These are phyloP conservation scores for Lepidium didymum DNA, from an alignment of 345 rosid genomes.

Conservation along the genomic window DNA sequence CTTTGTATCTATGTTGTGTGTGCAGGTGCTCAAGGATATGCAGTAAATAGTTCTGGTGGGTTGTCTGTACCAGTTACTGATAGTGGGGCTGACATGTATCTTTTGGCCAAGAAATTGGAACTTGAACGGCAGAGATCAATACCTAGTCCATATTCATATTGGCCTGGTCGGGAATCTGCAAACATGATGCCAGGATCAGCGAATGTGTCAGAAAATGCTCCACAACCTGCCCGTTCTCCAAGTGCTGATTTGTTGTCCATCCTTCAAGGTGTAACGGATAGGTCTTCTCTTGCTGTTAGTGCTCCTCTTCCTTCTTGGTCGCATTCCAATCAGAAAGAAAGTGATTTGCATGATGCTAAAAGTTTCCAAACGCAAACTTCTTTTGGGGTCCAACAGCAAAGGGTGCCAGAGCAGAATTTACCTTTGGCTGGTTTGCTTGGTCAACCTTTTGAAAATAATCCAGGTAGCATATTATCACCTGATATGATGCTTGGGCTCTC, in stretches of 20 bases:
- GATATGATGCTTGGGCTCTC: conserved; percentile 55
- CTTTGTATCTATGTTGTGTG: conserved; percentile 13
- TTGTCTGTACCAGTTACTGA: conserved; percentile 46
- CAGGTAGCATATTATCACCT: conserved; percentile 40
- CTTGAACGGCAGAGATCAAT: conserved; percentile 72
- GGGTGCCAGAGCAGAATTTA: conserved; percentile 42
- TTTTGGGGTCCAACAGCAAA: conserved; percentile 70
- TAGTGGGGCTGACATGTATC: conserved; percentile 51
- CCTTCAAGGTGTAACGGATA: conserved; percentile 63
- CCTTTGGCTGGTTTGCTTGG: conserved; percentile 58
- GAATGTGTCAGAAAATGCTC: conserved; percentile 41
- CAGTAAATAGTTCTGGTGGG: conserved; percentile 44
- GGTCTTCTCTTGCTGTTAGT: conserved; percentile 47
- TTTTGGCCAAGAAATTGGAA: conserved; percentile 63
- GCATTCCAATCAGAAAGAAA: conserved; percentile 52
- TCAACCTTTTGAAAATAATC: conserved; percentile 55
- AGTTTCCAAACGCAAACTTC: conserved; percentile 54
- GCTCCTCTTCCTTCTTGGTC: conserved; percentile 55
- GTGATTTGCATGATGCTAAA: conserved; percentile 46
- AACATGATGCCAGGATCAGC: conserved; percentile 54
- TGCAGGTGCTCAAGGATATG: conserved; percentile 63
- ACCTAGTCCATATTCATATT: conserved; percentile 45
- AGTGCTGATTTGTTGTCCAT: conserved; percentile 64
- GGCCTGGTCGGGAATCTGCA: conserved; percentile 70
- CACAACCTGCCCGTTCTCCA: conserved; percentile 50